These are phyloP conservation scores for Colletotrichum eleusines DNA, from an alignment of 2,329 filamentous ascomycete genomes.

Conservation along the genomic window DNA sequence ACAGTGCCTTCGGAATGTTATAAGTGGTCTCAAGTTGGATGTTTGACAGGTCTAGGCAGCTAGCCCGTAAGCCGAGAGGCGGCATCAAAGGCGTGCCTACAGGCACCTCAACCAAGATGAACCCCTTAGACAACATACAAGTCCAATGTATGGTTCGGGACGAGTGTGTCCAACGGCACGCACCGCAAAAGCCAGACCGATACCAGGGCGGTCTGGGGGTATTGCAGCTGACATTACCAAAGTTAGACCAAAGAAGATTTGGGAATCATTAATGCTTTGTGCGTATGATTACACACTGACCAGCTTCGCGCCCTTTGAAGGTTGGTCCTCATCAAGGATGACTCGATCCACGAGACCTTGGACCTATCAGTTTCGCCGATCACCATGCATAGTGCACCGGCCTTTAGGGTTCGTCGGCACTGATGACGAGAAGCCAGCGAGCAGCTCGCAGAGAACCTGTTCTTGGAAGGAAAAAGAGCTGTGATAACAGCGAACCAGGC, in stretches of 20 bases:
- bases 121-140: constrained; percentile 30
- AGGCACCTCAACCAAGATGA: constrained; percentile 39
- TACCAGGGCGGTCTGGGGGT: constrained; percentile 25
- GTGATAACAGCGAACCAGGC: constrained; percentile 34
- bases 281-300: constrained; percentile 14
- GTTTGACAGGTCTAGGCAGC: constrained; percentile 28
- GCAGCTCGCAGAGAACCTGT: constrained; percentile 42
- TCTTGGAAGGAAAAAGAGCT: constrained; percentile 41
- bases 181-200: constrained; percentile 30
- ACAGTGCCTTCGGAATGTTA: constrained; percentile 41
- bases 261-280: constrained; percentile 5
- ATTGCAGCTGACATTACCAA: constrained; percentile 30
- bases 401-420: constrained; percentile 39
- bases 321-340: constrained; percentile 30
- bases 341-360: constrained; percentile 35
- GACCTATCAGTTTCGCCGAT: constrained; percentile 35
- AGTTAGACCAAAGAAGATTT: constrained; percentile 18
- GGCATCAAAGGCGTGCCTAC: constrained; percentile 41
- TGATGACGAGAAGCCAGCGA: constrained; percentile 27
- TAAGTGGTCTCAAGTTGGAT: constrained; percentile 41
- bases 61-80: constrained; percentile 14
- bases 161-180: constrained; percentile 35
- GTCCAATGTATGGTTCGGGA: constrained; percentile 38
- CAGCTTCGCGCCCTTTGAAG: constrained; percentile 33
- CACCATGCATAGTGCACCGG: constrained; percentile 45